Conservation (phyloP, 2,329 filamentous ascomycete genomes). For the Dactylellina parvicollis region DNA sequence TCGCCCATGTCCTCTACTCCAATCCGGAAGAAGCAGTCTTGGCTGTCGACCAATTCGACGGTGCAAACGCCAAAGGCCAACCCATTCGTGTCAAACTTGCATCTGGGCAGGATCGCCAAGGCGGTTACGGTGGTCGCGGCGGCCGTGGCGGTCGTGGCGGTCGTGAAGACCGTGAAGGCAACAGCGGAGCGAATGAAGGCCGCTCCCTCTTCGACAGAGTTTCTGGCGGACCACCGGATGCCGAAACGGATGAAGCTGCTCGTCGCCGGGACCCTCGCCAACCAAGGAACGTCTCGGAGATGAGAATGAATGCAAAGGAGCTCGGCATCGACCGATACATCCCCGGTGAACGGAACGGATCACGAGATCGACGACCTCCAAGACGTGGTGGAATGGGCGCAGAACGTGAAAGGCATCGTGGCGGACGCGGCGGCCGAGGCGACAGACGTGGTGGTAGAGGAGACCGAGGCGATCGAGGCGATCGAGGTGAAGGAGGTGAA, state of each 20-base stretch:
- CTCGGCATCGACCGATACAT: slow-evolving; percentile 82
- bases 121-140: slow-evolving; percentile 58
- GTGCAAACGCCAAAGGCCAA: slow-evolving; percentile 84
- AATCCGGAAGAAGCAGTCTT: slow-evolving; percentile 74
- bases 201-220: slow-evolving; percentile 75
- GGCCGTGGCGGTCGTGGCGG: slow-evolving; percentile 66
- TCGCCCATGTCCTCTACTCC: slow-evolving; percentile 84
- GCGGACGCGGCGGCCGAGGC: slow-evolving; percentile 59
- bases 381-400: slow-evolving; percentile 61
- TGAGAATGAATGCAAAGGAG: slow-evolving; percentile 62
- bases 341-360: slow-evolving; percentile 67
- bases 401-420: slow-evolving; percentile 66
- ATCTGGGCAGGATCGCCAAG: slow-evolving; percentile 58
- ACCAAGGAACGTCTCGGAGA: slow-evolving; percentile 36
- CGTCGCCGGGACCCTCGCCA: slow-evolving; percentile 61
- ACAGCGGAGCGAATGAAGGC: slow-evolving; percentile 63
- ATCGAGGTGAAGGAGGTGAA: slow-evolving; percentile 31
- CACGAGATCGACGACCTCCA: slow-evolving; percentile 58
- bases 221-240: slow-evolving; percentile 64
- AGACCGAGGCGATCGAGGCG: slow-evolving; percentile 38
- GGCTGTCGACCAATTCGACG: slow-evolving; percentile 83
- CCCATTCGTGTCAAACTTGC: slow-evolving; percentile 63
- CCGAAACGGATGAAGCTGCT: slow-evolving; percentile 59
- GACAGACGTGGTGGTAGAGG: slow-evolving; percentile 55
- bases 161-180: too few species aligned